These are phyloP conservation scores for Heterococcus sp. DNA, from an alignment of 108 stramenopile genomes.

Conservation along the genomic window DNA sequence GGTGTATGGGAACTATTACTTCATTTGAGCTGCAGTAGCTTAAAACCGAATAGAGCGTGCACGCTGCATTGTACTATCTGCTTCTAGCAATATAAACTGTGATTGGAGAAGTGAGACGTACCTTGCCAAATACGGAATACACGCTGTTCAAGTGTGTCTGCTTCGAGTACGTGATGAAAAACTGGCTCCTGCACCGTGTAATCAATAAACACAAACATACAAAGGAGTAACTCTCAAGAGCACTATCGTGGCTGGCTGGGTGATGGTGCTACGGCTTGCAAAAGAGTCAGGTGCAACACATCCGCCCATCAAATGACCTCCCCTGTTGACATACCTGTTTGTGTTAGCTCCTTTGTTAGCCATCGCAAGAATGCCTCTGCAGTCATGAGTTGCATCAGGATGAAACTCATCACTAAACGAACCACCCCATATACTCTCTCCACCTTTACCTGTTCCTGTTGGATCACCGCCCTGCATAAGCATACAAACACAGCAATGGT, in stretches of 20 bases:
- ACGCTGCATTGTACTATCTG: too few species aligned
- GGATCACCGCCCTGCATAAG: slow-evolving; percentile 90
- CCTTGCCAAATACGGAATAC: slow-evolving; percentile 88
- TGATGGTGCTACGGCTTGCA: too few species aligned
- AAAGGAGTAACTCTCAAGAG: too few species aligned
- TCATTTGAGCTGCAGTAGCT: too few species aligned
- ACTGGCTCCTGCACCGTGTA: slow-evolving; percentile 68
- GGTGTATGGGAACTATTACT: too few species aligned
- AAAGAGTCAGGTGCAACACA: too few species aligned
- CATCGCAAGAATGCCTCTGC: slow-evolving; percentile 82
- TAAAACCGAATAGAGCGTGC: too few species aligned
- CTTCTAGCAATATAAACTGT: too few species aligned
- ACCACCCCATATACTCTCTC: slow-evolving; percentile 94
- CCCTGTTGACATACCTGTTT: slow-evolving; percentile 11
- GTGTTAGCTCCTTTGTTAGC: slow-evolving; percentile 70
- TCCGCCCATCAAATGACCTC: too few species aligned
- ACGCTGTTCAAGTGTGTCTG: slow-evolving; percentile 91
- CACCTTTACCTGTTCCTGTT: slow-evolving; percentile 69
- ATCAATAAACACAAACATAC: too few species aligned
- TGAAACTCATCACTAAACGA: slow-evolving; percentile 91
- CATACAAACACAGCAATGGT: neutral
- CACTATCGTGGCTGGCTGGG: too few species aligned
- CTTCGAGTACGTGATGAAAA: slow-evolving; percentile 87
- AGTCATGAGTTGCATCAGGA: slow-evolving; percentile 77
- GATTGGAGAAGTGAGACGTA: too few species aligned